Conservation (phyloP, 2,329 filamentous ascomycete genomes). For the Talaromyces sp. region DNA sequence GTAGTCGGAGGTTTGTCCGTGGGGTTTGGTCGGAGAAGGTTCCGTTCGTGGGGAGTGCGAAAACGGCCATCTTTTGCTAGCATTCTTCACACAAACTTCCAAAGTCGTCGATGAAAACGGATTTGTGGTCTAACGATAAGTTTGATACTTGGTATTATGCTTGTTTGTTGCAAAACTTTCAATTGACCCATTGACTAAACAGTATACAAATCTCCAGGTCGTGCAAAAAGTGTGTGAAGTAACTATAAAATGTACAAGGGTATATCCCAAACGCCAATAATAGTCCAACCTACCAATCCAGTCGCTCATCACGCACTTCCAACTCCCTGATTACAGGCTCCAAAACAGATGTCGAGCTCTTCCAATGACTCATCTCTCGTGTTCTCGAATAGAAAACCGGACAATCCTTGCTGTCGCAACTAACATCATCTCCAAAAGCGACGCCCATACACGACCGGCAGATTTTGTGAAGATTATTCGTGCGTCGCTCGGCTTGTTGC, state of each 20-base stretch:
- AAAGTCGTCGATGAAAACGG: not conserved
- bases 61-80: not conserved
- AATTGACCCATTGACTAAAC: not conserved
- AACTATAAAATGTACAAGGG: constrained; percentile 4
- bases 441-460: constrained; percentile 78
- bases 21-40: not conserved
- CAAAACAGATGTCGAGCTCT: constrained; percentile 35
- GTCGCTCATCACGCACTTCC: constrained; percentile 31
- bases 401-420: constrained; percentile 86
- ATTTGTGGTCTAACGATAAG: not conserved
- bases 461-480: constrained; percentile 62
- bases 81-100: not conserved
- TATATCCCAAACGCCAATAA: not conserved
- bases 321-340: constrained; percentile 37
- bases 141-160: no score
- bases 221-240: not conserved
- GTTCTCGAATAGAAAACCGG: constrained; percentile 72
- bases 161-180: not conserved
- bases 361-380: constrained; percentile 36
- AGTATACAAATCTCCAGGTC: not conserved
- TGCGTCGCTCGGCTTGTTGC: constrained; percentile 59
- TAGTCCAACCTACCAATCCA: constrained; percentile 34
- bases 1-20: not conserved
- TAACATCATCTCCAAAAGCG: constrained; percentile 70
- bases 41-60: not conserved